Evolutionary conservation across 495 filamentous ascomycete species (phyloP).

Genomic region (Jackrogersella minutella): DNA sequence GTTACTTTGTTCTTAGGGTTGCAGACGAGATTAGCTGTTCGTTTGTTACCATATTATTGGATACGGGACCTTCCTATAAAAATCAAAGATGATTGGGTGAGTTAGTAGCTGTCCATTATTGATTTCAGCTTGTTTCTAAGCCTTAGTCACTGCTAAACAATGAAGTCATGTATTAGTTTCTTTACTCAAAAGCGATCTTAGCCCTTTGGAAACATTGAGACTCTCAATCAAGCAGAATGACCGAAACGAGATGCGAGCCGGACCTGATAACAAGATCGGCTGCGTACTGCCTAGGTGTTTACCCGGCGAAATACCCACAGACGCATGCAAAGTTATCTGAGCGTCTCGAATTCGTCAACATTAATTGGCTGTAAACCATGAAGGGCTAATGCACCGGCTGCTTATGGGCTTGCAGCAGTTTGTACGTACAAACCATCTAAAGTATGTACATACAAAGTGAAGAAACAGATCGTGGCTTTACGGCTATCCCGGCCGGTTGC

Average conservation of each 20-base stretch:
- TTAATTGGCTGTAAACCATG: constrained; percentile 28
- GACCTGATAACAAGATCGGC: constrained; percentile 29
- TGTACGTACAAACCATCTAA: no score
- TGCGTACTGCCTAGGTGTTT: constrained; percentile 12
- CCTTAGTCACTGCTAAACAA: neutral
- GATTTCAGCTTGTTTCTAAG: constrained; percentile 27
- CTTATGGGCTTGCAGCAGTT: constrained; percentile 37
- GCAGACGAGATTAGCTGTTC: constrained; percentile 19
- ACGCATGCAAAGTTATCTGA: constrained; percentile 40
- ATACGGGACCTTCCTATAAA: neutral
- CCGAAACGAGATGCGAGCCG: neutral
- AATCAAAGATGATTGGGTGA: constrained; percentile 30
- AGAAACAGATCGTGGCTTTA: constrained; percentile 31
- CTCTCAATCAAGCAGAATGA: constrained; percentile 24
- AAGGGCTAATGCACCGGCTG: constrained; percentile 34
- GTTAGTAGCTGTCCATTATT: constrained; percentile 21
- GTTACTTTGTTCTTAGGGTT: constrained; percentile 9
- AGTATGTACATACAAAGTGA: neutral
- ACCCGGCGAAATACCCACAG: constrained; percentile 41
- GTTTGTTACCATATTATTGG: constrained; percentile 32
- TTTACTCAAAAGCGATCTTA: neutral
- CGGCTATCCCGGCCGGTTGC: constrained; percentile 30
- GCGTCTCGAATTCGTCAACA: constrained; percentile 19
- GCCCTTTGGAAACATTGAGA: neutral
- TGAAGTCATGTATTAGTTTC: constrained; percentile 1